Evolutionary conservation across 2,329 filamentous ascomycete genomes (phyloP).

Genomic region (Dactylellina haptotyla): DNA sequence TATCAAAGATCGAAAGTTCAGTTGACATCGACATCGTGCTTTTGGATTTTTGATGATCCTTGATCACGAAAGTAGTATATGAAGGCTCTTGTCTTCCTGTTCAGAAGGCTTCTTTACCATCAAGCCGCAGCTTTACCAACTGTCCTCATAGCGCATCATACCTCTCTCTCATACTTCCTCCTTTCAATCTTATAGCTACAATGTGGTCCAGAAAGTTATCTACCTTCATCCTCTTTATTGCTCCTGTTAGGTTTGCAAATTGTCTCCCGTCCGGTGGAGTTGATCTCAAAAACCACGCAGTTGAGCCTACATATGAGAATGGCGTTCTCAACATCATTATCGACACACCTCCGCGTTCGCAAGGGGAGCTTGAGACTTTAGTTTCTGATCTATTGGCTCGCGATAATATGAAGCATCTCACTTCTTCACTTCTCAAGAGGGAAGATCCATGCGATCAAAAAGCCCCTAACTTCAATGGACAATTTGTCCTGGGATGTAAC

Average conservation of each 20-base stretch:
- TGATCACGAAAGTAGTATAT: not conserved
- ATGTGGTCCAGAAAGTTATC: not conserved
- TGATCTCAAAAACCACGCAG: not conserved
- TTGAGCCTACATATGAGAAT: not conserved
- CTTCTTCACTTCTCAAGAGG: not conserved
- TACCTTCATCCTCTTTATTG: not conserved
- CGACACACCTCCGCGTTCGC: not conserved
- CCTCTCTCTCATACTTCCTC: not conserved
- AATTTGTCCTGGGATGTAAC: not conserved
- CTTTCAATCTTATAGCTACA: not conserved
- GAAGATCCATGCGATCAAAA: not conserved
- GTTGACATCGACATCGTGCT: not conserved
- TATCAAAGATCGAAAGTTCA: not conserved
- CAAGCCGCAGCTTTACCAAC: not conserved
- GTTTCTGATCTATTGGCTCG: not conserved
- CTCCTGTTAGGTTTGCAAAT: not conserved
- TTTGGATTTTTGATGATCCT: not conserved
- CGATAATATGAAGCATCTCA: not conserved
- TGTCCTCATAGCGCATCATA: not conserved
- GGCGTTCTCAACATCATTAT: not conserved
- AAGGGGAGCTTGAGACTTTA: not conserved
- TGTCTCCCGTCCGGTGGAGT: not conserved
- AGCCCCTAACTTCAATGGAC: not conserved
- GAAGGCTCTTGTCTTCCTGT: not conserved
- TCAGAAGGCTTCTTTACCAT: not conserved